Base-by-base conservation (phyloP, 768 basidiomycete species). In the Fomitopsis serialis region DNA sequence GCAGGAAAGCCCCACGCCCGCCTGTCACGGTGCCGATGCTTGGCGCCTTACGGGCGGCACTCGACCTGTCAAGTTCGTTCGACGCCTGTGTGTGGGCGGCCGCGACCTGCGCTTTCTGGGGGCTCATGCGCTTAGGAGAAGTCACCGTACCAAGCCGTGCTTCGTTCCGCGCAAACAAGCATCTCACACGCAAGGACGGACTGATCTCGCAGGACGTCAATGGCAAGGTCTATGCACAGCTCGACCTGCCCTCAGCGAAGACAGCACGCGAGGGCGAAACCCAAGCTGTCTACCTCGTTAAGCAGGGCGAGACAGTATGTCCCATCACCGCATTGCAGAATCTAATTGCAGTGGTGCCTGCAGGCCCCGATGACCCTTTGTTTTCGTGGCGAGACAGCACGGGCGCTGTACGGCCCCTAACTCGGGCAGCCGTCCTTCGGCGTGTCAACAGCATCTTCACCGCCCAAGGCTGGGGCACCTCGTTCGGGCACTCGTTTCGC, bases 401-500 rank as follows among this genome's bases (percentile, higher is more conserved):
- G 0, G 69, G 69, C 3, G n/a, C 54, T 1, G 50, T 68, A 1
- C 45, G 64, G 0, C 72, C 73, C 0, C 66, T 72, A 64, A 60
- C 66, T 3, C 66, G 65, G 42, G 10, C 46, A 0, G 37, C 52
- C 5, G 69, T 71, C 0, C 44, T 74, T 0, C 17, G 34, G 0
- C 48, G 62, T 1, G 68, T 73, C 49, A 75, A 74, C 45, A 4
- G n/a, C 1, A 68, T 71, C 8, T 54, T 71, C 0, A 9, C 22
- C 0, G 54, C 62, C 0, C 29, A 21, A 0, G 68, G 71, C 5
- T 70, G 57, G 51, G 72, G 71, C 0, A 72, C 58, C 0, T 15
- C 68, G 8, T 74, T 73, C 45, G 69, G 74, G 0, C 74, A 76
- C 57, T 74, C 70, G 9, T 77, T 77, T 57, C 61, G 70, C 2